Conservation (phyloP, 2,329 filamentous ascomycete species). For the Penicillium sp. region DNA sequence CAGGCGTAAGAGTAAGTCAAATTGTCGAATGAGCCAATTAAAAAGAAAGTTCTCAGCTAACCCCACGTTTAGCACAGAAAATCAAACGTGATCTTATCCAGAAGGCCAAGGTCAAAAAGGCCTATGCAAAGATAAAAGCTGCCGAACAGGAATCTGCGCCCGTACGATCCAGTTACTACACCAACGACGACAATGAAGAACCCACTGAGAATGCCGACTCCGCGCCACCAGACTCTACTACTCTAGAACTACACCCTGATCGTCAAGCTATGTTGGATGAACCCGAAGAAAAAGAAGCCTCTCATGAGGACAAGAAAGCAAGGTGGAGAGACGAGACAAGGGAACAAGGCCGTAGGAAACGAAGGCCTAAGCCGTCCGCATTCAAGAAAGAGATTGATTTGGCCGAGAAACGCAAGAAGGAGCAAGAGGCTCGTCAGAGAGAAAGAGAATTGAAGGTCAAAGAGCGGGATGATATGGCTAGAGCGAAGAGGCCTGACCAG, state of each 20-base stretch:
- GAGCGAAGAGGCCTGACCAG: conserved; percentile 57
- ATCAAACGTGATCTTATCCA: conserved; percentile 87
- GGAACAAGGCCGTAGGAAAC: conserved; percentile 26
- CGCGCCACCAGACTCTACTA: conserved; percentile 26
- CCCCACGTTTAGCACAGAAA: conserved; percentile 61
- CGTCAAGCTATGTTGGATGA: conserved; percentile 57
- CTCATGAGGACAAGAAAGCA: not conserved
- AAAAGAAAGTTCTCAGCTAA: not conserved
- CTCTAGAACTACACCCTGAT: conserved; percentile 57
- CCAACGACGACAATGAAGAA: conserved; percentile 20
- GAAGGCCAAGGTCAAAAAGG: conserved; percentile 89
- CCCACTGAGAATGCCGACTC: not conserved
- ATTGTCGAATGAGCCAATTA: not conserved
- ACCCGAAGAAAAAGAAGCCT: conserved; percentile 13
- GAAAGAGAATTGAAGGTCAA: conserved; percentile 67
- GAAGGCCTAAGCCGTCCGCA: conserved; percentile 41
- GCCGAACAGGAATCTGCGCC: conserved; percentile 42
- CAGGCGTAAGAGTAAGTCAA: conserved; percentile 65
- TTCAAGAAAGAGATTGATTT: conserved; percentile 69
- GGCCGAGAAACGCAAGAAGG: conserved; percentile 55
- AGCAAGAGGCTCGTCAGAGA: conserved; percentile 61
- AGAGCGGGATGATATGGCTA: conserved; percentile 63
- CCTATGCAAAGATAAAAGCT: conserved; percentile 82
- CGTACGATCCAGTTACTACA: conserved; percentile 31
- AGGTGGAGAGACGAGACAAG: conserved; percentile 16